Evolutionary conservation across 2,329 filamentous ascomycete genomes (phyloP).

Genomic region (Podosphaera aphanis): DNA sequence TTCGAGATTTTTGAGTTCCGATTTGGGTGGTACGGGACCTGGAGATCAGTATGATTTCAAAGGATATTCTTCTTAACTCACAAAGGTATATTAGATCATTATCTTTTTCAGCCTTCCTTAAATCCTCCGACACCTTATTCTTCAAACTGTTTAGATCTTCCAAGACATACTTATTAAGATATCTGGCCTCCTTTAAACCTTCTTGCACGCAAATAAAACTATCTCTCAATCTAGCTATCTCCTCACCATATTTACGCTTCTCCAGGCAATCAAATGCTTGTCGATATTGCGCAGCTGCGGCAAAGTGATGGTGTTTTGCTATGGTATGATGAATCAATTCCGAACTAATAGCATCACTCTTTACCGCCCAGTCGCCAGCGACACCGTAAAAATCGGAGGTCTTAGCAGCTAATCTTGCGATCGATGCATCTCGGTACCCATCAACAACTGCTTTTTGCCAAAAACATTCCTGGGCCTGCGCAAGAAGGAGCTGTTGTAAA

Average conservation of each 20-base stretch:
- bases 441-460: slow-evolving; percentile 96
- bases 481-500: slow-evolving; percentile 61
- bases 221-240: slow-evolving; percentile 68
- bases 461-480: slow-evolving; percentile 90
- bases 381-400: slow-evolving; percentile 78
- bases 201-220: slow-evolving; percentile 65
- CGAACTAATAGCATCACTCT: slow-evolving; percentile 71
- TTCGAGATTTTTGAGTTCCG: slow-evolving; percentile 66
- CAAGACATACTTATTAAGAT: slow-evolving; percentile 59
- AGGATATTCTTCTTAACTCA: slow-evolving; percentile 18
- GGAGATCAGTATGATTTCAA: slow-evolving; percentile 14
- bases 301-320: slow-evolving; percentile 93
- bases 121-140: slow-evolving; percentile 57
- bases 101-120: slow-evolving; percentile 84
- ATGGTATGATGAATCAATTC: slow-evolving; percentile 97
- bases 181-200: slow-evolving; percentile 61
- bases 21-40: slow-evolving; percentile 64
- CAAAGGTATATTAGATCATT: slow-evolving; percentile 88
- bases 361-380: slow-evolving; percentile 65
- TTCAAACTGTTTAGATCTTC: slow-evolving; percentile 69
- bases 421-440: slow-evolving; percentile 71
- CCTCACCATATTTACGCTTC: slow-evolving; percentile 85
- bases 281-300: slow-evolving; percentile 78
- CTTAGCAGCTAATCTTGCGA: slow-evolving; percentile 72
- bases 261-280: slow-evolving; percentile 79